Evolutionary conservation across 108 stramenopile genomes (phyloP).

Genomic region (Fragilaria crotonensis): DNA sequence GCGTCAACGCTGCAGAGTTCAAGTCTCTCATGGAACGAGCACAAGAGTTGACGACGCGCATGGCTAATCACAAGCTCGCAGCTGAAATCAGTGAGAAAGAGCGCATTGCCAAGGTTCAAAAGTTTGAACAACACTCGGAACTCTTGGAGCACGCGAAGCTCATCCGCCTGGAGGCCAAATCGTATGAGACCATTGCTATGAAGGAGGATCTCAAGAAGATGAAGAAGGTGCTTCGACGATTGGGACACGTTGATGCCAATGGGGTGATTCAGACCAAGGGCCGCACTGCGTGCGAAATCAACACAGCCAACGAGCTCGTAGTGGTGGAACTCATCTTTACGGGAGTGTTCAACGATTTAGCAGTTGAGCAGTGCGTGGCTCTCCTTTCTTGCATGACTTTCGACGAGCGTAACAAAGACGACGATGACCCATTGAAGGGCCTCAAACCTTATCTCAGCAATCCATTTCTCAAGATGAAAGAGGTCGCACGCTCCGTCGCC

Average conservation of each 20-base stretch:
- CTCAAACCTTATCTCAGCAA: constrained; percentile 64
- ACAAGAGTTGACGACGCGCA: constrained; percentile 46
- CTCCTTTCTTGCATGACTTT: constrained; percentile 90
- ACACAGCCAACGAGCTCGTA: constrained; percentile 95
- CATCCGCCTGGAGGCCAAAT: constrained; percentile 67
- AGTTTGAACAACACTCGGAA: constrained; percentile 60
- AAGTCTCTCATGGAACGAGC: constrained; percentile 79
- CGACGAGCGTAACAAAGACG: constrained; percentile 73
- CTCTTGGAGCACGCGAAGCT: constrained; percentile 59
- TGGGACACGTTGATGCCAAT: constrained; percentile 90
- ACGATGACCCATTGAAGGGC: constrained; percentile 68
- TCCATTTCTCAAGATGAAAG: constrained; percentile 76
- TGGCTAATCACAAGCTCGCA: constrained; percentile 41
- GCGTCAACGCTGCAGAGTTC: constrained; percentile 66
- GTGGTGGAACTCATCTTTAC: constrained; percentile 94
- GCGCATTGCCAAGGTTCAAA: constrained; percentile 35
- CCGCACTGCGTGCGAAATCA: constrained; percentile 96
- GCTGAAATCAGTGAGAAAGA: constrained; percentile 45
- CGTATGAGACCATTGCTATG: constrained; percentile 87
- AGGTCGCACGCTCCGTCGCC: constrained; percentile 80
- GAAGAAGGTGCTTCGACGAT: constrained; percentile 89
- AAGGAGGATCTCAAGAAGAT: constrained; percentile 92
- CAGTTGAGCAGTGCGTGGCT: constrained; percentile 87
- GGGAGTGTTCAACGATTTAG: constrained; percentile 93
- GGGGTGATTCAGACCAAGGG: constrained; percentile 98